phyloP scores from a whole-genome alignment of 2,329 filamentous ascomycete genomes.

The Talaromyces funiculosus region DNA sequence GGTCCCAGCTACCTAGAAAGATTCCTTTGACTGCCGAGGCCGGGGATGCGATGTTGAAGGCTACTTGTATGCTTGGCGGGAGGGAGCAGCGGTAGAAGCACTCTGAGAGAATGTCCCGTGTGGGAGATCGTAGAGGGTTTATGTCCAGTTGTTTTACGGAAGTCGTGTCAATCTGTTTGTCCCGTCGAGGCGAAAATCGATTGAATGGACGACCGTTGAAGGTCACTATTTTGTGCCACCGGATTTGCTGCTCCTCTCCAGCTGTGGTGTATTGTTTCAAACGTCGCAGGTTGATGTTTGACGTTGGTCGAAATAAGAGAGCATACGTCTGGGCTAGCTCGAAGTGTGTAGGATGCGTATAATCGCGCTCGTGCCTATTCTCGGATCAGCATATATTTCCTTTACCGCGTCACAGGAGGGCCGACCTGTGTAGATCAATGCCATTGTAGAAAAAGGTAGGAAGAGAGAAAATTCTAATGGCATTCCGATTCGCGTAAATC shows the following conservation, averaged over 20 bases:
- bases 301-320: constrained; percentile 12
- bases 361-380: neutral
- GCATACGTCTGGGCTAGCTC: constrained; percentile 10
- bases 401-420: neutral
- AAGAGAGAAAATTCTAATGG: constrained; percentile 7
- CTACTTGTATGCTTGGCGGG: constrained; percentile 5
- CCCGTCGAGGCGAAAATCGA: neutral
- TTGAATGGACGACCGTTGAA: neutral
- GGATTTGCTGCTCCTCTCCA: neutral
- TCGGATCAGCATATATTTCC: neutral
- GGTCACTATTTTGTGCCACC: neutral
- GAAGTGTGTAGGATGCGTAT: neutral
- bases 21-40: neutral
- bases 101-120: constrained; percentile 4
- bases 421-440: neutral
- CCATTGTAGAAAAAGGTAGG: constrained; percentile 4
- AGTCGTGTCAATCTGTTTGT: neutral
- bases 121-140: neutral
- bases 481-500: constrained; percentile 7
- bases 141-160: neutral
- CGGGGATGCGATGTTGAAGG: neutral
- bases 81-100: constrained; percentile 6
- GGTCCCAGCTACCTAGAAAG: neutral
- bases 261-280: neutral
- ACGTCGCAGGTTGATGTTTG: neutral